Evolutionary conservation across 1,139 yeast genomes (phyloP).

Genomic region (Fermentozyma sake): DNA sequence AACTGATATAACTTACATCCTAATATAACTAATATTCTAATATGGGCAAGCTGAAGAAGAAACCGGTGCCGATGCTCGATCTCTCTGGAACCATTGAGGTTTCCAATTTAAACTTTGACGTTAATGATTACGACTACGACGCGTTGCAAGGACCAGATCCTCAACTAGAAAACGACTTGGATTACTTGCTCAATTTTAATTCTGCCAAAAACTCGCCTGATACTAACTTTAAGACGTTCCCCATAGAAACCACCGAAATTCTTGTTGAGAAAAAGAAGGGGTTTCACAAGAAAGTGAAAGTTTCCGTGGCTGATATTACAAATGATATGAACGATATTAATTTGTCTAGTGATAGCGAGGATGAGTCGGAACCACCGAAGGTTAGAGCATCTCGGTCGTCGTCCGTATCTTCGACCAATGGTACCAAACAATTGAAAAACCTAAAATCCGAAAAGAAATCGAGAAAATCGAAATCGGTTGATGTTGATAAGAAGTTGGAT

Average conservation of each 20-base stretch:
- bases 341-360: conserved; percentile 22
- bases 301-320: conserved; percentile 16
- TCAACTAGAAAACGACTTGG: conserved; percentile 21
- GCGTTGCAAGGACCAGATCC: conserved; percentile 11
- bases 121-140: conserved; percentile 15
- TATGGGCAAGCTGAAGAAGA: no score
- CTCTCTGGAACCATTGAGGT: no score
- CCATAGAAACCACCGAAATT: not conserved
- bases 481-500: conserved; percentile 8
- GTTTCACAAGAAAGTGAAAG: conserved; percentile 1
- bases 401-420: no score
- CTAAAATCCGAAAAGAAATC: conserved; percentile 5
- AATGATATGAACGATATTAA: conserved; percentile 22
- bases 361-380: conserved; percentile 8
- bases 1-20: no score
- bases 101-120: no score
- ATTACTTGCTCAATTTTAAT: conserved; percentile 14
- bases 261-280: conserved; percentile 1
- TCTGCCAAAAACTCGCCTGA: conserved; percentile 2
- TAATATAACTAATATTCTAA: no score
- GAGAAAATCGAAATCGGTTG: conserved; percentile 10
- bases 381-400: no score
- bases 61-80: no score
- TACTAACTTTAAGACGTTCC: not conserved
- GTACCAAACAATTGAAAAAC: no score